A percentile compares a stretch with the other conserved stretches of the same genome.
phyloP scores from a whole-genome alignment of 2,329 filamentous ascomycete species.

The Stromatinia cepivora region DNA sequence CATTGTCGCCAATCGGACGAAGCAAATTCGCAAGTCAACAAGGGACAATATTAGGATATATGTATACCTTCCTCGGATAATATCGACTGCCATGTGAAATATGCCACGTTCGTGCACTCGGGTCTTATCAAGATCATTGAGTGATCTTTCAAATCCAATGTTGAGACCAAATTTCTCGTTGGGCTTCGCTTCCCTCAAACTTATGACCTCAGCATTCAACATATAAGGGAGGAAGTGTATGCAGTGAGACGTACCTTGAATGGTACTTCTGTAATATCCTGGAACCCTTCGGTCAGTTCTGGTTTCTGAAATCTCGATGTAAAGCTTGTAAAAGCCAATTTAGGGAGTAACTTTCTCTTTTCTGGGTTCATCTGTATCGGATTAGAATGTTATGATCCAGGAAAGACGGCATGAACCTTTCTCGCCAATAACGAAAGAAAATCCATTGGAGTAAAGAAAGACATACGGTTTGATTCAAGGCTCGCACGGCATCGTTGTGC shows the following conservation, averaged over 20 bases:
- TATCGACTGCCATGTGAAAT: slow-evolving; percentile 19
- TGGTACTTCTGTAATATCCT: slow-evolving; percentile 72
- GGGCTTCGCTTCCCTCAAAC: slow-evolving; percentile 51
- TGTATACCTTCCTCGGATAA: slow-evolving; percentile 11
- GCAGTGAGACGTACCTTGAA: slow-evolving; percentile 59
- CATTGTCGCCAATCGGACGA: slow-evolving; percentile 7
- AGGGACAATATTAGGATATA: slow-evolving; percentile 13
- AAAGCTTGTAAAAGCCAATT: slow-evolving; percentile 78
- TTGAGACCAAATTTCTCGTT: slow-evolving; percentile 69
- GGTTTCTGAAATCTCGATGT: slow-evolving; percentile 72
- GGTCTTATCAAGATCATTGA: not conserved
- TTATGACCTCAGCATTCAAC: slow-evolving; percentile 26
- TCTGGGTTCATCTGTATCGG: slow-evolving; percentile 74
- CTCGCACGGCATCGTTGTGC: slow-evolving; percentile 85
- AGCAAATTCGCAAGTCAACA: slow-evolving; percentile 7
- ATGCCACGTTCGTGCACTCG: slow-evolving; percentile 10
- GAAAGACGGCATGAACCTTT: not conserved
- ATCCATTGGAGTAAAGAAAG: slow-evolving; percentile 20
- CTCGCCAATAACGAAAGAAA: not conserved
- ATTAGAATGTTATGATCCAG: slow-evolving; percentile 12
- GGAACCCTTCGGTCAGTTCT: slow-evolving; percentile 73
- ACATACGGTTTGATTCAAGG: slow-evolving; percentile 53
- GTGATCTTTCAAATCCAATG: slow-evolving; percentile 65
- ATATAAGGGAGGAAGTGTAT: slow-evolving; percentile 23
- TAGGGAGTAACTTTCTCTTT: slow-evolving; percentile 69